A percentile compares a stretch with the other conserved stretches of the same genome.
phyloP scores from a whole-genome alignment of 805 yeast species.

The Wickerhamomyces chambardii region DNA sequence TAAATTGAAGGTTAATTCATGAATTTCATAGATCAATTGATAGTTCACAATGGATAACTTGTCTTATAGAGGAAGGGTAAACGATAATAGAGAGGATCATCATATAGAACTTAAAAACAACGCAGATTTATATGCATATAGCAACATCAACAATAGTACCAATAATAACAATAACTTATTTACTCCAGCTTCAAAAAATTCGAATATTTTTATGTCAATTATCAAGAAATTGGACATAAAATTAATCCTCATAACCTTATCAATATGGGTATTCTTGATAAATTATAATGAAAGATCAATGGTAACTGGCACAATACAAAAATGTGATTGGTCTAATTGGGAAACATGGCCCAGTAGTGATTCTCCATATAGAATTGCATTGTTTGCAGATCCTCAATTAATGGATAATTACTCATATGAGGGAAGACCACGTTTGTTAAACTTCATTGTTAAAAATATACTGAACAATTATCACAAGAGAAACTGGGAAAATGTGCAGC shows the following conservation, averaged over 20 bases:
- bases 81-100: too few species aligned
- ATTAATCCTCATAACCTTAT: slow-evolving; percentile 5
- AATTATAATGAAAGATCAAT: slow-evolving; percentile 46
- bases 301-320: slow-evolving; percentile 32
- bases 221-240: too few species aligned
- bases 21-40: too few species aligned
- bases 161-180: too few species aligned
- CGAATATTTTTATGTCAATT: too few species aligned
- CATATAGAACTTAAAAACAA: too few species aligned
- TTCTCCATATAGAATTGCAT: slow-evolving; percentile 38
- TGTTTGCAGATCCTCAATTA: slow-evolving; percentile 92
- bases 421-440: slow-evolving; percentile 40
- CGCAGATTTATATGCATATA: too few species aligned
- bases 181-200: too few species aligned
- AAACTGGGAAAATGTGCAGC: slow-evolving; percentile 56
- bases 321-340: slow-evolving; percentile 63
- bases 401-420: slow-evolving; percentile 88
- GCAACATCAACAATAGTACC: too few species aligned
- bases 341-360: slow-evolving; percentile 39
- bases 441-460: slow-evolving; percentile 47
- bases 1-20: too few species aligned
- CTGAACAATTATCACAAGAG: slow-evolving; percentile 76
- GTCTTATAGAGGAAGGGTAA: neutral
- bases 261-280: slow-evolving; percentile 34
- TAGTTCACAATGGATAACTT: neutral